Percentiles rank a stretch among this genome's conserved stretches.
Evolutionary conservation across 2,329 filamentous ascomycete genomes (phyloP).

Genomic region (Diaporthe batatas): DNA sequence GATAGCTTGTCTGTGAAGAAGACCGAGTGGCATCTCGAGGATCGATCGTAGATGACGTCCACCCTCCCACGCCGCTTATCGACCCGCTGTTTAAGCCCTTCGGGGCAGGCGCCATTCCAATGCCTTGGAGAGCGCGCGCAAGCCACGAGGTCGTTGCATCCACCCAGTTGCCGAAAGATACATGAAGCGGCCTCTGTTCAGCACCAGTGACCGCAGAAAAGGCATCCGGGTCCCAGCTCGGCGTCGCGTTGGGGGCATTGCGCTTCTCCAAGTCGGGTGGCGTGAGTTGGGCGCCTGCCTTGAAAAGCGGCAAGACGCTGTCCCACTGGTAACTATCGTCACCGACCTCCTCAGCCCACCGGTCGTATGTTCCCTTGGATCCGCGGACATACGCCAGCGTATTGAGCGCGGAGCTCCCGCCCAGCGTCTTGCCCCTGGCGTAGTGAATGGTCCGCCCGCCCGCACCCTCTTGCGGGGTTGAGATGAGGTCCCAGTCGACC

Average conservation of each 20-base stretch:
- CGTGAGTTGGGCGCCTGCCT: slow-evolving; percentile 17
- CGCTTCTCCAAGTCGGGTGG: slow-evolving; percentile 21
- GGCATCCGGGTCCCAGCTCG: slow-evolving; percentile 19
- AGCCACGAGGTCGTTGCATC: slow-evolving; percentile 36
- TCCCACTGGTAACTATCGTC: slow-evolving; percentile 32
- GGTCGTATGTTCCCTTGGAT: slow-evolving; percentile 7
- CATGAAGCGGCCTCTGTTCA: slow-evolving; percentile 22
- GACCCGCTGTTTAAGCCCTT: slow-evolving; percentile 33
- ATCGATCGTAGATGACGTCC: slow-evolving; percentile 29
- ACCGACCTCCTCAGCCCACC: slow-evolving; percentile 35
- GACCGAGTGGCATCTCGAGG: slow-evolving; percentile 28
- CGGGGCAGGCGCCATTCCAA: slow-evolving; percentile 25
- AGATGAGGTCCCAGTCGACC: slow-evolving; percentile 40
- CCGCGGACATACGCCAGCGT: slow-evolving; percentile 17
- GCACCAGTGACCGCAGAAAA: not conserved
- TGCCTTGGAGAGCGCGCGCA: slow-evolving; percentile 10
- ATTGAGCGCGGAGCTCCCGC: slow-evolving; percentile 32
- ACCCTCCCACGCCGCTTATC: not conserved
- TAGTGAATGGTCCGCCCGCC: slow-evolving; percentile 24
- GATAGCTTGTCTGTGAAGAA: slow-evolving; percentile 11
- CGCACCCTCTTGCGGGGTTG: slow-evolving; percentile 4
- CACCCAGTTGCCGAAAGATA: slow-evolving; percentile 38
- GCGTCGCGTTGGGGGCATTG: slow-evolving; percentile 17
- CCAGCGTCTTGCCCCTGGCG: slow-evolving; percentile 30
- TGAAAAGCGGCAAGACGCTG: slow-evolving; percentile 19